These are phyloP conservation scores for Malus domestica DNA, from an alignment of 306 rosid species.

Conservation along the genomic window ASM211411v1 NC_041798.1:34675001-34675500, in stretches of 20 bases:
- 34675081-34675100: constrained; percentile 3
- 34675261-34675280: constrained; percentile 35
- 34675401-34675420: constrained; percentile 19
- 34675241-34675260: constrained; percentile 22
- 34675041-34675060: neutral
- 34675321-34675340: neutral
- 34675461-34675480: neutral
- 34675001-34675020: constrained; percentile 43
- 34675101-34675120: neutral
- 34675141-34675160: constrained; percentile 14
- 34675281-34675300: neutral
- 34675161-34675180: constrained; percentile 32
- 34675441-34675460: neutral
- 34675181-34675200: constrained; percentile 21
- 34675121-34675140: neutral
- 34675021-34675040: constrained; percentile 28
- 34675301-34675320: neutral
- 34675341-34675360: constrained; percentile 3
- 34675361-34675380: constrained; percentile 1
- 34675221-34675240: constrained; percentile 24
- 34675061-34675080: neutral
- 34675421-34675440: constrained; percentile 9
- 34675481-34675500: neutral
- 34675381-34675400: constrained; percentile 26
- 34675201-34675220: neutral